These are phyloP conservation scores for Canariomyces notabilis DNA, from an alignment of 2,329 filamentous ascomycete genomes.

Conservation along the genomic window DNA sequence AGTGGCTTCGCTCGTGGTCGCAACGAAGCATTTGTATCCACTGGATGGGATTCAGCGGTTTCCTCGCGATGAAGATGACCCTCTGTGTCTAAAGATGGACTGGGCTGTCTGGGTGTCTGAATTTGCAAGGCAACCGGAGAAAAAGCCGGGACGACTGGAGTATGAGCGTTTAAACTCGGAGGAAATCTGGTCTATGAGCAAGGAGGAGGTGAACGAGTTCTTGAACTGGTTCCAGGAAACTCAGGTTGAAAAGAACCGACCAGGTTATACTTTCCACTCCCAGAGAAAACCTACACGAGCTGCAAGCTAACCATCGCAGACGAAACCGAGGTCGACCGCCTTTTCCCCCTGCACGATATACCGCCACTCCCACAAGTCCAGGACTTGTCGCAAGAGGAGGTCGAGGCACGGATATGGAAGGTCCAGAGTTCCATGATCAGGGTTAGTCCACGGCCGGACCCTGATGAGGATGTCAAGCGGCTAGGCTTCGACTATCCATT, in stretches of 20 bases:
- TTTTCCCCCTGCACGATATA: conserved; percentile 20
- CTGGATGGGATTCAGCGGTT: conserved; percentile 56
- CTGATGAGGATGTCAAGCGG: conserved; percentile 20
- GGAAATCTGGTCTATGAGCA: conserved; percentile 43
- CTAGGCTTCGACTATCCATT: conserved; percentile 32
- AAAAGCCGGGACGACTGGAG: conserved; percentile 23
- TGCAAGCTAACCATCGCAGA: conserved; percentile 13
- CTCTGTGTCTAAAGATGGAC: conserved; percentile 56
- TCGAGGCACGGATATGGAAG: conserved; percentile 22
- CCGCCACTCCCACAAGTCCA: conserved; percentile 4
- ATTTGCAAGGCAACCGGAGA: conserved; percentile 34
- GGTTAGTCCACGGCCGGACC: conserved; percentile 15
- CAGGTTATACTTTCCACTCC: conserved; percentile 1
- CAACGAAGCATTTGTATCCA: conserved; percentile 74
- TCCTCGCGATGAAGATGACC: conserved; percentile 47
- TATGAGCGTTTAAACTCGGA: conserved; percentile 26
- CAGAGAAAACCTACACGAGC: not conserved
- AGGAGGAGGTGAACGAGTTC: conserved; percentile 64
- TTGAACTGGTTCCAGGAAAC: conserved; percentile 73
- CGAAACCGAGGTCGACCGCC: conserved; percentile 20
- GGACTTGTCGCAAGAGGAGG: conserved; percentile 23
- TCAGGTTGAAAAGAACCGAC: conserved; percentile 39
- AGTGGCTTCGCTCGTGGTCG: conserved; percentile 64
- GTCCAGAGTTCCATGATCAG: conserved; percentile 26
- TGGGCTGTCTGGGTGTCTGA: conserved; percentile 66